phyloP scores from a whole-genome alignment of 1,139 yeast species.

The Candida sojae region DNA sequence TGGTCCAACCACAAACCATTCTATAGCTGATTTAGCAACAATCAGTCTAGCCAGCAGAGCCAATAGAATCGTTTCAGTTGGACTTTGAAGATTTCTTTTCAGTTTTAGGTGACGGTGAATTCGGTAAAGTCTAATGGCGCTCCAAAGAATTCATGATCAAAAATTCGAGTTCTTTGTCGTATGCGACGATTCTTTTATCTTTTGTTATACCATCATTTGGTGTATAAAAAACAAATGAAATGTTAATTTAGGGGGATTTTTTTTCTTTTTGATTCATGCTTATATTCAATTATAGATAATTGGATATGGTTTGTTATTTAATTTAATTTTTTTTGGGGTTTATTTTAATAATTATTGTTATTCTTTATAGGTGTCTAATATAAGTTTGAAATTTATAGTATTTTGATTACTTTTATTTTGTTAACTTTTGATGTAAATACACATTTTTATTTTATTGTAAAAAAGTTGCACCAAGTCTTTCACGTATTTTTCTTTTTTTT shows the following conservation, averaged over 20 bases:
- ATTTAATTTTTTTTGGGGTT: neutral
- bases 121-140: slow-evolving; percentile 5
- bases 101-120: slow-evolving; percentile 6
- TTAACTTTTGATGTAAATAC: no score
- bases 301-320: neutral
- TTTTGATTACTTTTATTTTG: neutral
- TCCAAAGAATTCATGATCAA: slow-evolving; percentile 3
- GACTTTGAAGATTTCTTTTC: slow-evolving; percentile 7
- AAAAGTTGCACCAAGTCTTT: no score
- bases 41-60: slow-evolving; percentile 9
- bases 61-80: slow-evolving; percentile 7
- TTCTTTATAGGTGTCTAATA: slow-evolving; percentile 4
- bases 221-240: neutral
- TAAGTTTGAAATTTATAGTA: slow-evolving; percentile 5
- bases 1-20: slow-evolving; percentile 3
- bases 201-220: neutral
- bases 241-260: neutral
- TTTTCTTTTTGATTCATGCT: neutral
- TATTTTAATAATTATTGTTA: neutral
- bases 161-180: slow-evolving; percentile 2
- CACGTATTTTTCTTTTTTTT: neutral
- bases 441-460: no score
- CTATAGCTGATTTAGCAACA: slow-evolving; percentile 8
- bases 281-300: neutral
- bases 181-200: slow-evolving; percentile 6